phyloP scores from a whole-genome alignment of 345 rosid species.

The Odontarrhena argentea region DNA sequence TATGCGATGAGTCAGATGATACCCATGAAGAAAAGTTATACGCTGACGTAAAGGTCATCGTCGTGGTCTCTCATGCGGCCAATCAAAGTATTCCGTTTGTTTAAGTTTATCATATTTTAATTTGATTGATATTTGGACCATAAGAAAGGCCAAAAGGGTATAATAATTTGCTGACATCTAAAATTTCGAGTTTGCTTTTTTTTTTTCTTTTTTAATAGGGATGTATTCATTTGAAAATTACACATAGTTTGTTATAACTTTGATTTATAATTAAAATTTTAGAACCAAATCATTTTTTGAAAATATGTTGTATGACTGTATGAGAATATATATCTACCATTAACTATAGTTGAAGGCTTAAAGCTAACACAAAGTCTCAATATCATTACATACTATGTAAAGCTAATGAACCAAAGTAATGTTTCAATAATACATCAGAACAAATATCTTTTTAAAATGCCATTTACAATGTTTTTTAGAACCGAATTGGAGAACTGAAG shows the following conservation, averaged over 20 bases:
- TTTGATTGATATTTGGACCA: conserved; percentile 6
- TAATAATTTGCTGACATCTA: not conserved
- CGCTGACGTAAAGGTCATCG: conserved; percentile 39
- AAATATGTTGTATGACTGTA: not conserved
- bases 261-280: not conserved
- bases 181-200: not conserved
- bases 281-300: not conserved
- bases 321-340: no score
- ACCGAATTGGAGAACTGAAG: no score
- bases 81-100: conserved; percentile 20
- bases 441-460: no score
- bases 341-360: no score
- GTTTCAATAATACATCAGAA: no score
- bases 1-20: conserved; percentile 40
- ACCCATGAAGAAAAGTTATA: conserved; percentile 35
- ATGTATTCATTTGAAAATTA: not conserved
- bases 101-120: not conserved
- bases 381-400: no score
- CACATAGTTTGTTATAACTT: not conserved
- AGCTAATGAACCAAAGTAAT: no score
- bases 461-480: no score
- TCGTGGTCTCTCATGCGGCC: conserved; percentile 43
- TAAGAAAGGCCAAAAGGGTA: conserved; percentile 14
- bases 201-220: not conserved
- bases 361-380: no score